Conservation (phyloP, 805 yeast genomes). For the Cyberlindnera suaveolens region DNA sequence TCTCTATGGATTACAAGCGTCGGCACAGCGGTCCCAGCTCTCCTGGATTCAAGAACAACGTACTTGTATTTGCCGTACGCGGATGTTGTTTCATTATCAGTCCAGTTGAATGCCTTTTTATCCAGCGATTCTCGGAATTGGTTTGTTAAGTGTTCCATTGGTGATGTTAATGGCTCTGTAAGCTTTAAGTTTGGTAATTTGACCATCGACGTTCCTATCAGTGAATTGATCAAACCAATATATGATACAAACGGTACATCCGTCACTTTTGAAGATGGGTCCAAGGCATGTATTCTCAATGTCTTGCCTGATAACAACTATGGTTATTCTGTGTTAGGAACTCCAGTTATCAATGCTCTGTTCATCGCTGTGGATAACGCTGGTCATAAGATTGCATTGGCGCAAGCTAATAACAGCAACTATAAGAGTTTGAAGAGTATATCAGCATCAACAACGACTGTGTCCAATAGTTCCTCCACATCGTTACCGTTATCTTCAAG, state of each 20-base stretch:
- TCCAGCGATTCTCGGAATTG: conserved; percentile 41
- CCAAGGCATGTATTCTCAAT: conserved; percentile 48
- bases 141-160: conserved; percentile 58
- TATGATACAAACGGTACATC: conserved; percentile 24
- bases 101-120: conserved; percentile 65
- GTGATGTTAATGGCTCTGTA: conserved; percentile 41
- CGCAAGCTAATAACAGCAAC: conserved; percentile 34
- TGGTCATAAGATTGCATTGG: conserved; percentile 49
- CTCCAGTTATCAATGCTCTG: conserved; percentile 44
- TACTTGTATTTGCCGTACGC: conserved; percentile 50
- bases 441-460: conserved; percentile 1
- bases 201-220: conserved; percentile 42
- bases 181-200: conserved; percentile 49
- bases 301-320: conserved; percentile 40
- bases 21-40: conserved; percentile 34
- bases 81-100: conserved; percentile 52
- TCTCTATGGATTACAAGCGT: conserved; percentile 1
- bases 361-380: conserved; percentile 64
- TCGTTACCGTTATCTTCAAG: conserved; percentile 3
- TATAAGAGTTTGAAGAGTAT: background rate
- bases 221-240: conserved; percentile 38
- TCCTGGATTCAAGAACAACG: conserved; percentile 50
- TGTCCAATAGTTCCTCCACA: background rate
- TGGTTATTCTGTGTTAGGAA: conserved; percentile 54
- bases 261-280: conserved; percentile 47